Evolutionary conservation across 1,284 basidiomycete species (phyloP), one percentile per base, ranked within the genome.

Genomic region (Ganoderma meredithae): DNA sequence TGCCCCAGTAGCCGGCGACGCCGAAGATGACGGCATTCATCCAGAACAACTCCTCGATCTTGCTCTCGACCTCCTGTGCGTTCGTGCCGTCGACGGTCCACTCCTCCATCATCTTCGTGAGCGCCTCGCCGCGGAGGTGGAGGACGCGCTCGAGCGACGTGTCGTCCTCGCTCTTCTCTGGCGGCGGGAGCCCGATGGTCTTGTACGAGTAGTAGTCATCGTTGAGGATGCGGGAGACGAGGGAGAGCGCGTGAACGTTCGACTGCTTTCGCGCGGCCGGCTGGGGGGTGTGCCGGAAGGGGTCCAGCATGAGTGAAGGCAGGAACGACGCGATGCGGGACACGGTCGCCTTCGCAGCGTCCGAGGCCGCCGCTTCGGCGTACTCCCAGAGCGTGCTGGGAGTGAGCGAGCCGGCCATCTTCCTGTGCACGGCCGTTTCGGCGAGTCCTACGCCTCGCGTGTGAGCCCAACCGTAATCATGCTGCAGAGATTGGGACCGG

Each of bases 1-100:
- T 75, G 9, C 73, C 73, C 8, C 67, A 74, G 70, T 73, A 82
- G 36, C 85, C 85, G 22, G 79, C 79, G 22, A 85, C 78, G 3
- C 82, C 84, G 62, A 84, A 86, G 19, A 84, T 75, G 44, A 84
- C 69, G 1, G 70, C 76, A 41, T 78, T 81, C 33, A 79, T 76
- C 82, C 84, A 85, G 27, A 78, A 75, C 7, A 86, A 74, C 64
- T 87, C 82, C 69, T 86, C 84, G 41, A 85, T 74, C 63, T 84
- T 83, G 25, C 79, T 74, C 63, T 80, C 80, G 15, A 84, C 69
- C 15, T 83, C 81, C 17, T 78, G 77, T 2, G 79, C 68, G 10
- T 76, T 76, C 3, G 70, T 71, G 76, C 81, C 74, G 53, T 81
- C 79, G 8, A 85, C 78, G 17, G 76, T 79, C 90, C 89, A 92